Percentiles rank a stretch among this genome's conserved stretches.
phyloP scores from a whole-genome alignment of 164 flowering plant species.

The Macadamia integrifolia region DNA sequence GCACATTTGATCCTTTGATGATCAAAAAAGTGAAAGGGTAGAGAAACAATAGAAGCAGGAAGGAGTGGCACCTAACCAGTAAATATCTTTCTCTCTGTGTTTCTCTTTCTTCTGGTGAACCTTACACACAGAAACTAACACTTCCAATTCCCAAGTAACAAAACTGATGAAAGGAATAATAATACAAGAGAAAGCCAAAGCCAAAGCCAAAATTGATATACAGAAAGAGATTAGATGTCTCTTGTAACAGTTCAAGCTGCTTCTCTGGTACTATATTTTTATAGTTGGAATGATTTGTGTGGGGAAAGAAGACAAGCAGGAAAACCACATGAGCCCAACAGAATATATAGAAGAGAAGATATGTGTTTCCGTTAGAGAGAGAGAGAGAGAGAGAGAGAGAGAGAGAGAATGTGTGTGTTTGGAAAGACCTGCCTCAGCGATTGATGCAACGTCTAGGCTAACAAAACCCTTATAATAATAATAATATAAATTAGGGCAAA shows the following conservation, averaged over 20 bases:
- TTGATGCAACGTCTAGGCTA: conserved; percentile 67
- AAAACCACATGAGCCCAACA: conserved; percentile 10
- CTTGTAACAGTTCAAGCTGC: not conserved
- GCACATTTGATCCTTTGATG: conserved; percentile 32
- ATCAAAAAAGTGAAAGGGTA: not conserved
- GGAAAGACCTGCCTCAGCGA: conserved; percentile 28
- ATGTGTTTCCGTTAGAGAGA: conserved; percentile 42
- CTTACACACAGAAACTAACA: not conserved
- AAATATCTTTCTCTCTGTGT: not conserved
- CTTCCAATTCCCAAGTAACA: not conserved
- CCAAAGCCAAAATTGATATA: no score
- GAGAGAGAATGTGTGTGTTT: not conserved
- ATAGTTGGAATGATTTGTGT: not conserved
- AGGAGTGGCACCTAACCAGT: not conserved
- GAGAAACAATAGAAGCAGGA: not conserved
- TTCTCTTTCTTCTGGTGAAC: not conserved
- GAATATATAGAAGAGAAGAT: conserved; percentile 19
- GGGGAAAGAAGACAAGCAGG: conserved; percentile 14
- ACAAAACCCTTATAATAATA: conserved; percentile 24
- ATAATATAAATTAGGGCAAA: no score
- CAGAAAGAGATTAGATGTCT: not conserved
- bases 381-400: conserved; percentile 32
- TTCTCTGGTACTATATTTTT: not conserved
- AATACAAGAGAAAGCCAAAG: not conserved
- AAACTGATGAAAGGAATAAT: not conserved